Evolutionary conservation across 768 basidiomycete species (phyloP).

Genomic region (Suillus alpinus): DNA sequence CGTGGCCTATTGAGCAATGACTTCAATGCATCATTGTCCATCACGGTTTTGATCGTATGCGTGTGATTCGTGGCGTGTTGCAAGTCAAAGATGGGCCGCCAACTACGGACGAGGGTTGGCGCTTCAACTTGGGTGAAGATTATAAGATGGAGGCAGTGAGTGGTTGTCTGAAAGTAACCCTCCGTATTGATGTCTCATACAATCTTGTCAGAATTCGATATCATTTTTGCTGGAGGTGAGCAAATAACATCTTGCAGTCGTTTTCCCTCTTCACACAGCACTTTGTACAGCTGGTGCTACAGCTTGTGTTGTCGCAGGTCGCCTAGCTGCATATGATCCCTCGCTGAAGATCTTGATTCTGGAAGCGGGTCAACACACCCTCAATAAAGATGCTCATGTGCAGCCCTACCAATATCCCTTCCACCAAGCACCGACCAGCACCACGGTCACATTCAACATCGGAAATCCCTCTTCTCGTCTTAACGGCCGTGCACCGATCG

Average conservation of each 20-base stretch:
- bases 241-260: constrained; percentile 1
- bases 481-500: constrained; percentile 11
- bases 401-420: constrained; percentile 19
- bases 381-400: constrained; percentile 19
- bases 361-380: constrained; percentile 27
- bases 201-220: constrained; percentile 34
- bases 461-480: constrained; percentile 17
- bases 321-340: constrained; percentile 25
- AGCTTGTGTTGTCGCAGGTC: constrained; percentile 31
- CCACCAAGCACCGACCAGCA: constrained; percentile 15
- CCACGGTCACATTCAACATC: constrained; percentile 16
- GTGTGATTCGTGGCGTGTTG: background rate
- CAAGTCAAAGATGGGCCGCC: background rate
- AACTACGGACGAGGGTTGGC: background rate
- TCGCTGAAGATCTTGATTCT: too few species aligned
- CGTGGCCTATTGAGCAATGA: too few species aligned
- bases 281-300: constrained; percentile 31
- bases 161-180: background rate
- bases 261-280: background rate
- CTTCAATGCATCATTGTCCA: too few species aligned
- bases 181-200: background rate
- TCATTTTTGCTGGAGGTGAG: constrained; percentile 59
- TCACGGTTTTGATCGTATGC: background rate
- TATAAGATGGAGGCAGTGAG: background rate
- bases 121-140: background rate